Evolutionary conservation across 2,329 filamentous ascomycete species (phyloP), one percentile per base, ranked within the genome.

Genomic region (Eurotiales sp.): DNA sequence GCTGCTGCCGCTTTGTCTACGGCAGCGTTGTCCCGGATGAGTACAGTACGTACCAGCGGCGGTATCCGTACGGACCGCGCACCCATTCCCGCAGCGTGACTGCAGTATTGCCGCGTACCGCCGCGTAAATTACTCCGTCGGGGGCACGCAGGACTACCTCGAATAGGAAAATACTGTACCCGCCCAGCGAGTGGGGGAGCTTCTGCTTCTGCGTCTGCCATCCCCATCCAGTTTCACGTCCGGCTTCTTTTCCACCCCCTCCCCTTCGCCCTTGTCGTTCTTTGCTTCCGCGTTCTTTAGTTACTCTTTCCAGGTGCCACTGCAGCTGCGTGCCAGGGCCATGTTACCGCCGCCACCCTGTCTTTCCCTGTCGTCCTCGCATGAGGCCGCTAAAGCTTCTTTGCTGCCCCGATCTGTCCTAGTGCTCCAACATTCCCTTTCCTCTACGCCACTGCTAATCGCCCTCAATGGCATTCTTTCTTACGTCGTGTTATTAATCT

Each of bases 151-250:
- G 51, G 46, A 48, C 27, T 49, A 44, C n/a, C 51, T 48, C 30
- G 36, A 53, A 45, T 43, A 53, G 51, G 51, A 45, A 53, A 53
- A 49, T 40, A 53, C 50, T 52, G 46, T 32, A 22, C 45, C 39
- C 40, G 29, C 50, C n/a, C n/a, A n/a, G n/a, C n/a, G n/a, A n/a
- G n/a, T n/a, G n/a, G n/a, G n/a, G n/a, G n/a, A n/a, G n/a, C n/a
- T n/a, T n/a, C n/a, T n/a, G n/a, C n/a, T n/a, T 19, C 27, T 37
- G 34, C 45, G 41, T 36, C 39, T 15, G 32, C 37, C 37, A 50
- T 43, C n/a, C 42, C 34, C 44, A 52, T 22, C 45, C 44, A 32
- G 37, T 30, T 51, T 25, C 43, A 52, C n/a, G n/a, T n/a, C n/a
- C 12, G 40, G 32, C 32, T 15, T 36, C 32, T 36, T 36, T 17